These are phyloP conservation scores for Toxicodendron radicans DNA, from an alignment of 345 rosid species.

Conservation along the genomic window DNA sequence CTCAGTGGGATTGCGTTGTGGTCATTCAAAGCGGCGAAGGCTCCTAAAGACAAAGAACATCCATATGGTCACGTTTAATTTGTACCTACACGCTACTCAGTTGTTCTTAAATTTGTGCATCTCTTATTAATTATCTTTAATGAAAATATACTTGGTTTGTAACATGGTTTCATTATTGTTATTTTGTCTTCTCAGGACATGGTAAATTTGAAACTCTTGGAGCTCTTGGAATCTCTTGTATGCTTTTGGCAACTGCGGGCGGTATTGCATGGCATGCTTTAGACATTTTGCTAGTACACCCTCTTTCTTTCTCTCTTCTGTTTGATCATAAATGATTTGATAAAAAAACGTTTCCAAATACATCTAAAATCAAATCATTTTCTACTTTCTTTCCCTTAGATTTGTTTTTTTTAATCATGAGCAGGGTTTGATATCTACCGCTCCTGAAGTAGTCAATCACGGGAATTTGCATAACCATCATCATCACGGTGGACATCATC, in stretches of 20 bases:
- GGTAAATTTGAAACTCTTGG: slow-evolving; percentile 93
- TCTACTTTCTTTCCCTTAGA: slow-evolving; percentile 14
- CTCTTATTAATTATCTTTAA: no score
- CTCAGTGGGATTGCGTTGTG: slow-evolving; percentile 82
- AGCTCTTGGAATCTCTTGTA: slow-evolving; percentile 87
- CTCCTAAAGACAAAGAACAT: slow-evolving; percentile 89
- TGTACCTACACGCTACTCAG: slow-evolving; percentile 46
- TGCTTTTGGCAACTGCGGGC: slow-evolving; percentile 89
- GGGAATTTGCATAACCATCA: slow-evolving; percentile 40
- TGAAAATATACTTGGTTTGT: background rate
- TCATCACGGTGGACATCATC: slow-evolving; percentile 57
- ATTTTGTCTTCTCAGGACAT: slow-evolving; percentile 54
- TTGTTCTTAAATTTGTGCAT: slow-evolving; percentile 9
- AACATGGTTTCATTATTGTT: slow-evolving; percentile 12
- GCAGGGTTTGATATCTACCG: slow-evolving; percentile 53
- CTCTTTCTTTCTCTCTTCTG: slow-evolving; percentile 8
- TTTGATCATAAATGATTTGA: background rate
- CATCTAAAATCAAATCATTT: slow-evolving; percentile 16
- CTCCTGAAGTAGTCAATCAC: slow-evolving; percentile 48
- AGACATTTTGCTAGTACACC: slow-evolving; percentile 59
- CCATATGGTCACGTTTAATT: slow-evolving; percentile 80
- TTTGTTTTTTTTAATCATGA: slow-evolving; percentile 16
- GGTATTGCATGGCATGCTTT: slow-evolving; percentile 92
- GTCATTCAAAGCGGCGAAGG: slow-evolving; percentile 81
- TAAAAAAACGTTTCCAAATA: background rate